Evolutionary conservation across 208 protist species (phyloP).

Genomic region (Leishmania arabica): DNA sequence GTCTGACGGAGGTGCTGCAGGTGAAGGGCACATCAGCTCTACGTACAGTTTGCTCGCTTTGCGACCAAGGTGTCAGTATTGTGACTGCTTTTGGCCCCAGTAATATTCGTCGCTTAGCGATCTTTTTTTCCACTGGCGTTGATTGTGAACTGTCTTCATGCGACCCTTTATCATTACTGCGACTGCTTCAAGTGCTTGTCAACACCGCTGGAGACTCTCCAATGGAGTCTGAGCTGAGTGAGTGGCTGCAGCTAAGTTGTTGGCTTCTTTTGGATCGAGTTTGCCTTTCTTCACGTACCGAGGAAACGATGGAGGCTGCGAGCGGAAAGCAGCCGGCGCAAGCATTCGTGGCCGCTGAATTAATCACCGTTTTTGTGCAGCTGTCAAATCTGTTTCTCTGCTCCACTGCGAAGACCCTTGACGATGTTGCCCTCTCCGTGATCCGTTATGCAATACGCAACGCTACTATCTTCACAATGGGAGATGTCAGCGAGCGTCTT

Average conservation of each 20-base stretch:
- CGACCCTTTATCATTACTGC: slow-evolving; percentile 5
- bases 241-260: slow-evolving; percentile 21
- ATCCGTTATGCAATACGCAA: slow-evolving; percentile 18
- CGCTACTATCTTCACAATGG: slow-evolving; percentile 4
- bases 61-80: neutral
- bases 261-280: slow-evolving; percentile 28
- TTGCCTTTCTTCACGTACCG: neutral
- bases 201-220: neutral
- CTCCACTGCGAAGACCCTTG: slow-evolving; percentile 5
- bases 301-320: neutral
- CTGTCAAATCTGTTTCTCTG: slow-evolving; percentile 29
- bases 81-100: neutral
- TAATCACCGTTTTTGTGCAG: slow-evolving; percentile 14
- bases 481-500: neutral
- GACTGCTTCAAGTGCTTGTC: slow-evolving; percentile 8
- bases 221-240: slow-evolving; percentile 17
- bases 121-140: neutral
- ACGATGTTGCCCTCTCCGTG: slow-evolving; percentile 9
- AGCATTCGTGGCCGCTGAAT: neutral
- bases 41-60: neutral
- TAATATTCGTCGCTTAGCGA: slow-evolving; percentile 5
- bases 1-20: neutral
- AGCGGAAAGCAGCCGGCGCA: no score
- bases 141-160: neutral
- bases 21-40: neutral